These are phyloP conservation scores for Taphrina confusa DNA, from an alignment of 1,139 yeast genomes.

Conservation along the genomic window DNA sequence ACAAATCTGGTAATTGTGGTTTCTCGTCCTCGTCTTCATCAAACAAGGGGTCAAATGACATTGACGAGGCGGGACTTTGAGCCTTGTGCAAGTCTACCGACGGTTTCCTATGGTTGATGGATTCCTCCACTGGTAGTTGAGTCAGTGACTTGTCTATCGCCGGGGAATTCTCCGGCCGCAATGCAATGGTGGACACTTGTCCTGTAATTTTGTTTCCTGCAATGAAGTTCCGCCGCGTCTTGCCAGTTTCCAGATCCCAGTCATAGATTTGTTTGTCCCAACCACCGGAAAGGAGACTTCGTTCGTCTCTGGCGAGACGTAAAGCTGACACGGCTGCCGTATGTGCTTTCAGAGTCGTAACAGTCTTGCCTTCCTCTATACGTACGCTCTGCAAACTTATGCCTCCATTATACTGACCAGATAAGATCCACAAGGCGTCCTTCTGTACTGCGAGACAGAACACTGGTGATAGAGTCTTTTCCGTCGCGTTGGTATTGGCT, in stretches of 20 bases:
- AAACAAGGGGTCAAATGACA: slow-evolving; percentile 73
- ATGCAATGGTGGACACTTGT: slow-evolving; percentile 75
- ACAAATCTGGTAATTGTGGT: background rate
- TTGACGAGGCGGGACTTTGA: slow-evolving; percentile 44
- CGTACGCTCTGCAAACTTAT: slow-evolving; percentile 80
- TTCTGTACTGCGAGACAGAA: slow-evolving; percentile 81
- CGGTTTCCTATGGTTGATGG: background rate
- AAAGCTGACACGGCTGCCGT: slow-evolving; percentile 73
- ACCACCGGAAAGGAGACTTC: slow-evolving; percentile 72
- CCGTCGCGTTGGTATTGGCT: slow-evolving; percentile 45
- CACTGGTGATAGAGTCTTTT: slow-evolving; percentile 64
- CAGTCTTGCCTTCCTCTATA: slow-evolving; percentile 78
- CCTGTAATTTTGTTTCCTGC: slow-evolving; percentile 55
- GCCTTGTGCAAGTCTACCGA: background rate
- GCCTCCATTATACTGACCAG: slow-evolving; percentile 82
- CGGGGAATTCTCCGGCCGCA: slow-evolving; percentile 58
- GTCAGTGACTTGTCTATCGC: background rate
- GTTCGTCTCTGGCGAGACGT: slow-evolving; percentile 62
- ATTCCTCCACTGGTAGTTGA: background rate
- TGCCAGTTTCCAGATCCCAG: slow-evolving; percentile 87
- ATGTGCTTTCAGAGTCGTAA: slow-evolving; percentile 74
- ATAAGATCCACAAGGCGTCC: slow-evolving; percentile 79
- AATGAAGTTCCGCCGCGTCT: slow-evolving; percentile 51
- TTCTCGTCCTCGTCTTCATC: slow-evolving; percentile 72
- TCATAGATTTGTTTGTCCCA: slow-evolving; percentile 80